Conservation (phyloP, 2,329 filamentous ascomycete genomes). For the Dothideomycetes sp. region DNA sequence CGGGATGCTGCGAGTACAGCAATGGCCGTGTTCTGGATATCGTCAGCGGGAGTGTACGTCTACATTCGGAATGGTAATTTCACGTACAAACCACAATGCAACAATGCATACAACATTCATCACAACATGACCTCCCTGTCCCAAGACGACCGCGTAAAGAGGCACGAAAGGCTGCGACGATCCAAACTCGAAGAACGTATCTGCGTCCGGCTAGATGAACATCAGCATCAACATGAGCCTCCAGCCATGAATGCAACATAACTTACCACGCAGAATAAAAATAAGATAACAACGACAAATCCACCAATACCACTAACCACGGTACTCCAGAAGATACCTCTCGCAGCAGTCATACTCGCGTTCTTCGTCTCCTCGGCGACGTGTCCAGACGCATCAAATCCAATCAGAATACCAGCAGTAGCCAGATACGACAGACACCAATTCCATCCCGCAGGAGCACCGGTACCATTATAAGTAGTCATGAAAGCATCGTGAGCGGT, state of each 20-base stretch:
- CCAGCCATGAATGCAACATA: background rate
- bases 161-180: conserved; percentile 51
- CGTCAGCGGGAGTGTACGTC: too few species aligned
- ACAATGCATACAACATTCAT: conserved; percentile 50
- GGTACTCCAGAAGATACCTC: conserved; percentile 53
- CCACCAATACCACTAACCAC: conserved; percentile 48
- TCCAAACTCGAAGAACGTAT: conserved; percentile 44
- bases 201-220: conserved; percentile 35
- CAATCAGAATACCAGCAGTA: conserved; percentile 52
- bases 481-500: conserved; percentile 51
- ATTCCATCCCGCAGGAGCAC: conserved; percentile 48
- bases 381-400: conserved; percentile 52
- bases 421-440: conserved; percentile 55
- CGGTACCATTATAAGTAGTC: conserved; percentile 47
- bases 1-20: conserved; percentile 51
- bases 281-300: conserved; percentile 47
- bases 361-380: conserved; percentile 55
- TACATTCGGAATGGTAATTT: too few species aligned
- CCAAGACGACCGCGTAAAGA: conserved; percentile 49
- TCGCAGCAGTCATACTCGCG: conserved; percentile 44
- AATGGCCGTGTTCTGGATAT: conserved; percentile 51
- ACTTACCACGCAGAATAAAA: conserved; percentile 44
- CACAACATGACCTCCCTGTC: conserved; percentile 47
- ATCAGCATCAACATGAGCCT: background rate
- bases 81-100: conserved; percentile 37